Base-by-base conservation (phyloP, 257 asterid species). In the Linderniella brevidens region DNA sequence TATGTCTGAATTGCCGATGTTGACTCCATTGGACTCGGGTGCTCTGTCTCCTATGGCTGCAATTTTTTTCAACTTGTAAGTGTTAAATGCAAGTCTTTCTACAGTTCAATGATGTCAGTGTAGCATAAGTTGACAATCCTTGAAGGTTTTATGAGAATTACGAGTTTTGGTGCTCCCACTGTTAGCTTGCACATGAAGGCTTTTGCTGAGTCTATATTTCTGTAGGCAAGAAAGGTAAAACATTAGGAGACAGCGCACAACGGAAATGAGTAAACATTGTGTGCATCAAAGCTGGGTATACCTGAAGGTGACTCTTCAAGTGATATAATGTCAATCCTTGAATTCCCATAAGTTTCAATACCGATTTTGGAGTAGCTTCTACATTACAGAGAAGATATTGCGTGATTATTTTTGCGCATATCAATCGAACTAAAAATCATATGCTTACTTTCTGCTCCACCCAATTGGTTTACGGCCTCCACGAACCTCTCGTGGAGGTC, bases 351-450 rank as follows among this genome's bases (percentile, higher is more conserved):
- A 83, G 93, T 68, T 88, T 88, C 77, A 88, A 48, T 47, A 83
- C 95, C 60, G 97, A 88, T 66, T 88, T 88, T 46, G 97, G 97
- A 50, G 97, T 83, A 59, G 97, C 97, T 77, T 83, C 97, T 88
- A 86, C 62, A 61, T 59, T 13, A 62, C 13, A 63, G 45, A 56
- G 32, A 25, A 25, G 32, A 3, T 25, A 25, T 25, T 25, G 32
- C 6, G 32, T 25, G 3, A 25, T 25, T 25, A 25, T 25, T 25
- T 25, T 25, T 25, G 32, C n/a, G 32, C 32, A 2, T 2, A 25
- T 25, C 6, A 25, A 3, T 25, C 6, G 3, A 25, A 25, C 17
- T 18, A 43, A 43, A 16, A 43, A 13, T 17, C 17, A 43, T n/a
- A 41, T 12, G 19, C 48, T 4, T 43, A 43, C 48, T 43, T 9